phyloP scores from a whole-genome alignment of 1,139 yeast species.

The Tardiomyces depauwii region DNA sequence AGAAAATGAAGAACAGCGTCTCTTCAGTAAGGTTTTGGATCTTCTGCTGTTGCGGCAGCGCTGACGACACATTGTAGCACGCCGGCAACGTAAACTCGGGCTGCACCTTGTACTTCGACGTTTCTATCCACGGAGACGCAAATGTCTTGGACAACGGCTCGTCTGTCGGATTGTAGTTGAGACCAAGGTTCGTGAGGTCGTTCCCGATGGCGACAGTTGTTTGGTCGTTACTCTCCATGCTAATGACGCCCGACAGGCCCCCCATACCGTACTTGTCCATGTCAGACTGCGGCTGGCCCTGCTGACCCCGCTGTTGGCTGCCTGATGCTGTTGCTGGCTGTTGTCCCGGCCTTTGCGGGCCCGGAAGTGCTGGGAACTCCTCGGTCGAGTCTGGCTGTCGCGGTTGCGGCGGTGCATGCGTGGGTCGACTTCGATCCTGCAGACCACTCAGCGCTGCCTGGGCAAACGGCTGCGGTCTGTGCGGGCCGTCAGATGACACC shows the following conservation, averaged over 20 bases:
- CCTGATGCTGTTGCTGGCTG: neutral
- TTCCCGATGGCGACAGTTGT: conserved; percentile 73
- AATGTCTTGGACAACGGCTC: conserved; percentile 55
- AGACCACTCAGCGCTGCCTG: conserved; percentile 6
- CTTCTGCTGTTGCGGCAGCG: conserved; percentile 54
- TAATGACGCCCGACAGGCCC: conserved; percentile 58
- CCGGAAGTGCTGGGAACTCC: conserved; percentile 16
- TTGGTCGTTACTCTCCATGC: conserved; percentile 56
- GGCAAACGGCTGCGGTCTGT: conserved; percentile 6
- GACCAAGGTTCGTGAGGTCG: conserved; percentile 64
- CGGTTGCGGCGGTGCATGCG: conserved; percentile 2
- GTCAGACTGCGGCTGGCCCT: conserved; percentile 9
- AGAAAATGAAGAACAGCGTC: conserved; percentile 85
- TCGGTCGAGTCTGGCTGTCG: conserved; percentile 5
- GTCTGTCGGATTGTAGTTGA: conserved; percentile 39
- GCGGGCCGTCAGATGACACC: conserved; percentile 10
- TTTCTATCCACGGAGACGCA: conserved; percentile 92
- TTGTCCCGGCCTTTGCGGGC: conserved; percentile 2
- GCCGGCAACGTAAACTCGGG: conserved; percentile 59
- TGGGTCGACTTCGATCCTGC: neutral
- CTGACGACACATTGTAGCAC: conserved; percentile 42
- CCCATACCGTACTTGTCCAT: conserved; percentile 51
- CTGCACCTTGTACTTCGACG: conserved; percentile 82
- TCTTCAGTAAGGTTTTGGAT: conserved; percentile 78
- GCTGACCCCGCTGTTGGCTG: neutral